A percentile compares a stretch with the other conserved stretches of the same genome.
phyloP scores from a whole-genome alignment of 1,284 basidiomycete species.

The Ceratobasidium sp. region DNA sequence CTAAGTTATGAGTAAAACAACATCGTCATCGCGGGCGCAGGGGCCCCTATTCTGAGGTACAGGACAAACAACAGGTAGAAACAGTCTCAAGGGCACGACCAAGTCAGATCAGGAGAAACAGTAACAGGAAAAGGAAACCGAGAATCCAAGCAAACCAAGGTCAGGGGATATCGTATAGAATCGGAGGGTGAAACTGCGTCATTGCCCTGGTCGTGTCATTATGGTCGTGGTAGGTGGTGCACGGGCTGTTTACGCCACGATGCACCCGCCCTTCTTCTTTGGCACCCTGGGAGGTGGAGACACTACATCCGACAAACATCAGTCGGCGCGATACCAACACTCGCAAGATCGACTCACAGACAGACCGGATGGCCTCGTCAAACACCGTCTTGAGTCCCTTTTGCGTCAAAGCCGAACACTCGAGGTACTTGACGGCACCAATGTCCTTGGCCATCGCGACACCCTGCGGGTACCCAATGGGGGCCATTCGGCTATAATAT shows the following conservation, averaged over 20 bases:
- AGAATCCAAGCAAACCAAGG: constrained; percentile 10
- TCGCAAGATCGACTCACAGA: constrained; percentile 66
- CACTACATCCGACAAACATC: constrained; percentile 58
- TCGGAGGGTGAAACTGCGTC: constrained; percentile 2
- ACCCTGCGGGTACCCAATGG: constrained; percentile 91
- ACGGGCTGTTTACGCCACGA: constrained; percentile 63
- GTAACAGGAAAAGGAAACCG: constrained; percentile 15
- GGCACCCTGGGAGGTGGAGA: constrained; percentile 70
- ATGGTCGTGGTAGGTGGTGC: constrained; percentile 19
- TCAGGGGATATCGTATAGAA: constrained; percentile 8
- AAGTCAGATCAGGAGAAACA: constrained; percentile 24
- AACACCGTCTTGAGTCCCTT: constrained; percentile 97
- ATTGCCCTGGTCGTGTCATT: constrained; percentile 27
- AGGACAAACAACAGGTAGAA: constrained; percentile 30
- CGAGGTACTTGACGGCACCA: constrained; percentile 93
- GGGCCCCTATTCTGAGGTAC: constrained; percentile 32
- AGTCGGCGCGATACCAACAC: constrained; percentile 32
- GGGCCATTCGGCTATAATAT: constrained; percentile 79
- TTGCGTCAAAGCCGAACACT: constrained; percentile 97
- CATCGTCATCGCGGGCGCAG: constrained; percentile 31
- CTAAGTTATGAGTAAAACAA: constrained; percentile 40
- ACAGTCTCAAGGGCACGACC: constrained; percentile 38
- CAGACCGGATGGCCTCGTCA: constrained; percentile 92
- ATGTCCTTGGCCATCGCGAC: constrained; percentile 93
- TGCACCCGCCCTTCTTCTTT: constrained; percentile 61